Conservation (phyloP, 495 filamentous ascomycete species). For the Penicillium malachiteum region DNA sequence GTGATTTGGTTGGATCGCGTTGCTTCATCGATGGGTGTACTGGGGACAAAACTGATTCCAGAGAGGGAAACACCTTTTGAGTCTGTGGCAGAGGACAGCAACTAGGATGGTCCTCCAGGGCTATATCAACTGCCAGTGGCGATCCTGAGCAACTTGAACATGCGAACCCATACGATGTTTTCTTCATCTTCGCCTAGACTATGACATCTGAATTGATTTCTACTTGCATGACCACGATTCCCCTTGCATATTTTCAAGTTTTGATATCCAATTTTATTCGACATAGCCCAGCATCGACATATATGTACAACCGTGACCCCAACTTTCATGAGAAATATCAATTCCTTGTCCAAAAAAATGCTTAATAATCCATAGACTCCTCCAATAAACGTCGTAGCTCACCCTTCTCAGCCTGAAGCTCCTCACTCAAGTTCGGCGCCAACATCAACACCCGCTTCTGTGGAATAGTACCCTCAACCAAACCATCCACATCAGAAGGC, state of each 20-base stretch:
- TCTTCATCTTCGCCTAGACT: too few species aligned
- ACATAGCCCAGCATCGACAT: too few species aligned
- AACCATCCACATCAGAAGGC: constrained; percentile 64
- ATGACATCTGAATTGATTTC: too few species aligned
- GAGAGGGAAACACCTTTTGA: background rate
- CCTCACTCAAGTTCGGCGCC: constrained; percentile 74
- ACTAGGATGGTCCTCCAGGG: background rate
- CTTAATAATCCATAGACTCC: constrained; percentile 60
- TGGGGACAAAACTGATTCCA: constrained; percentile 19
- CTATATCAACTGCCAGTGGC: background rate
- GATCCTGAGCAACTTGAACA: background rate
- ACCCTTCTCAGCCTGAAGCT: constrained; percentile 61
- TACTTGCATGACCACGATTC: too few species aligned
- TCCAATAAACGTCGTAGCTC: constrained; percentile 63
- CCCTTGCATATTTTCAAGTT: background rate
- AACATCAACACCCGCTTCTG: constrained; percentile 88
- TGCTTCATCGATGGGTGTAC: constrained; percentile 39
- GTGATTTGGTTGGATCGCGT: constrained; percentile 39
- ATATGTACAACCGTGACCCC: background rate
- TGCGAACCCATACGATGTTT: background rate
- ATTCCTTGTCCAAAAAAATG: background rate
- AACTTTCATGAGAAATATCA: background rate
- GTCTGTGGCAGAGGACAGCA: background rate
- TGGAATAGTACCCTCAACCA: constrained; percentile 93
- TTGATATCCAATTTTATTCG: background rate